phyloP scores from a whole-genome alignment of 2,329 filamentous ascomycete species.

The Chalaropsis thielavioides region DNA sequence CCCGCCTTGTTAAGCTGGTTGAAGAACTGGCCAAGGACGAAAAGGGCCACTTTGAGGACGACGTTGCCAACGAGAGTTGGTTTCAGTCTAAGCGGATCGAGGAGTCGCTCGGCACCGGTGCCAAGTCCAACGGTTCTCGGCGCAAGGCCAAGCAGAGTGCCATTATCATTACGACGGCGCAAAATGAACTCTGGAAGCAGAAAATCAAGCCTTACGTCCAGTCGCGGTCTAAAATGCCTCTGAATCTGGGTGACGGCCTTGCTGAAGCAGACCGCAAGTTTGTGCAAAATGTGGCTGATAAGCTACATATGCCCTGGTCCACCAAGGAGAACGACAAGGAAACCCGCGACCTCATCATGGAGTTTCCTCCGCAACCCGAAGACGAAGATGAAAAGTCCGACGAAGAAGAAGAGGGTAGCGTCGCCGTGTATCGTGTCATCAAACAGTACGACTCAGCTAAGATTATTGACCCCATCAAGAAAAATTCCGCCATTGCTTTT shows the following conservation, averaged over 20 bases:
- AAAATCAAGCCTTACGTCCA: constrained; percentile 71
- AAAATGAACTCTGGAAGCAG: constrained; percentile 68
- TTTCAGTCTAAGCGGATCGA: constrained; percentile 43
- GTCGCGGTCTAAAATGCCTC: constrained; percentile 45
- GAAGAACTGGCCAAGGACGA: constrained; percentile 80
- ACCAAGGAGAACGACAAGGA: constrained; percentile 44
- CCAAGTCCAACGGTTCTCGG: constrained; percentile 24
- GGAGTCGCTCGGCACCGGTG: constrained; percentile 47
- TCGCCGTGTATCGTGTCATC: constrained; percentile 72
- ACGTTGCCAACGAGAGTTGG: constrained; percentile 81
- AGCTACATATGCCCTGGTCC: constrained; percentile 42
- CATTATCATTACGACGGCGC: constrained; percentile 59
- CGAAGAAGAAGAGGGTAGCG: constrained; percentile 59
- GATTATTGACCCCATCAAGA: constrained; percentile 62
- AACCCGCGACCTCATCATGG: constrained; percentile 37
- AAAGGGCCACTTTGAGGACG: constrained; percentile 80
- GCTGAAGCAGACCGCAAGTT: constrained; percentile 84
- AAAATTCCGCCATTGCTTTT: constrained; percentile 65
- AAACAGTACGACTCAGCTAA: constrained; percentile 84
- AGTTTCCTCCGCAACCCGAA: constrained; percentile 32
- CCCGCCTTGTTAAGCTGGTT: constrained; percentile 61
- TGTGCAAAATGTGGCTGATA: constrained; percentile 67
- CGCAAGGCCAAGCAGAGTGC: constrained; percentile 41
- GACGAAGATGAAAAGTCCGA: constrained; percentile 54
- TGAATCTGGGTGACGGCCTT: constrained; percentile 60